Conservation (phyloP, 2,329 filamentous ascomycete species). For the Arachnopeziza araneosa region DNA sequence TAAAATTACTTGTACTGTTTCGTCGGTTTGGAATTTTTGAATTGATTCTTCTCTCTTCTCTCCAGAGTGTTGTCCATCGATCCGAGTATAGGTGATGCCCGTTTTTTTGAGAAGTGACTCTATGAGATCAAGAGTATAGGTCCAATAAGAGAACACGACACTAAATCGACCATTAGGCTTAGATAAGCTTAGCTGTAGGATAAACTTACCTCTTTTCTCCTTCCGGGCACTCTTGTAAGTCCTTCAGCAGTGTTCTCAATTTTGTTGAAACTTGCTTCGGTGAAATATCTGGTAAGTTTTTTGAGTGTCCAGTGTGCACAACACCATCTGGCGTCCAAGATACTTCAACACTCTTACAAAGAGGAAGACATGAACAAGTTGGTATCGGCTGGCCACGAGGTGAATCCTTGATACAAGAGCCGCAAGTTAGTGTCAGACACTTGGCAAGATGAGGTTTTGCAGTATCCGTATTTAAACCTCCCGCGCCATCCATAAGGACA, state of each 20-base stretch:
- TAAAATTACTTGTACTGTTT: conserved; percentile 38
- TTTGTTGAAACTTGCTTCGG: conserved; percentile 9
- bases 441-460: conserved; percentile 27
- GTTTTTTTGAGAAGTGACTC: conserved; percentile 34
- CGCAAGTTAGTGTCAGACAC: conserved; percentile 33
- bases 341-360: conserved; percentile 17
- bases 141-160: conserved; percentile 48
- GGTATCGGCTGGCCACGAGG: conserved; percentile 25
- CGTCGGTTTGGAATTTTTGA: conserved; percentile 36
- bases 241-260: conserved; percentile 5
- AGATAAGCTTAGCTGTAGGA: not conserved
- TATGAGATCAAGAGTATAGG: conserved; percentile 42
- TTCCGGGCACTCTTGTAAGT: conserved; percentile 4
- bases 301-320: not conserved
- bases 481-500: not conserved
- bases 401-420: conserved; percentile 23
- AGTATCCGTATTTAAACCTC: conserved; percentile 1
- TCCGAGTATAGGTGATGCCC: conserved; percentile 34
- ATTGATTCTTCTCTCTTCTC: conserved; percentile 38
- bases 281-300: not conserved
- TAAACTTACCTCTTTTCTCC: conserved; percentile 33
- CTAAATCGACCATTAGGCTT: conserved; percentile 25
- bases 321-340: not conserved
- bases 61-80: conserved; percentile 43
- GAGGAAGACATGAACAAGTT: conserved; percentile 19